These are phyloP conservation scores for Pseudocercospora fijiensis DNA, from an alignment of 2,329 filamentous ascomycete genomes.

Conservation along the genomic window DNA sequence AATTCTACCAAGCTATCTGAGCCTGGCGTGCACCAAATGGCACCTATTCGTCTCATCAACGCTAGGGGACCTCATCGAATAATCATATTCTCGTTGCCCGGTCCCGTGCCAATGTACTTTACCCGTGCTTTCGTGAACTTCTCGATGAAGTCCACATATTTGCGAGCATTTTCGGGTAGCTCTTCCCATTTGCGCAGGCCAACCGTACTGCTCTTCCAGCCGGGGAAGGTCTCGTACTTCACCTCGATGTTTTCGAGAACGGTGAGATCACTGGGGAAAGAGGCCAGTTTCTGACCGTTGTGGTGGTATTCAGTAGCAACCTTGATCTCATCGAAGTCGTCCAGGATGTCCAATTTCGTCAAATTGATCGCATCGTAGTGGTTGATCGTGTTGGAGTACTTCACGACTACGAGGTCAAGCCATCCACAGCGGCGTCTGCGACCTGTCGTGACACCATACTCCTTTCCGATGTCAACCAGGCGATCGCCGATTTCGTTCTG, in stretches of 20 bases:
- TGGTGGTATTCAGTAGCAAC: conserved; percentile 68
- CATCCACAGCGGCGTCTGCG: conserved; percentile 62
- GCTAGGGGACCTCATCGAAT: conserved; percentile 41
- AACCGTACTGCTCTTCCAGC: conserved; percentile 67
- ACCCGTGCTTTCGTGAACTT: conserved; percentile 62
- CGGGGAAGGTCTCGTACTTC: conserved; percentile 66
- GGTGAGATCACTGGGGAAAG: conserved; percentile 65
- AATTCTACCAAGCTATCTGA: conserved; percentile 9
- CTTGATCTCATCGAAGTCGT: conserved; percentile 72
- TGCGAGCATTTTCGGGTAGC: conserved; percentile 62
- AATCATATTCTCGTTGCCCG: conserved; percentile 65
- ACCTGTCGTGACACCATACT: conserved; percentile 59
- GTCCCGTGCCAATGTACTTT: conserved; percentile 67
- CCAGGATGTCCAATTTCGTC: conserved; percentile 69
- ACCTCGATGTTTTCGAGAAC: conserved; percentile 61
- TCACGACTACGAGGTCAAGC: conserved; percentile 68
- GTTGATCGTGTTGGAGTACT: conserved; percentile 65
- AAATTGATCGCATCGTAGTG: conserved; percentile 66
- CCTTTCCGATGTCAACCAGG: conserved; percentile 56
- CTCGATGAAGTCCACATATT: conserved; percentile 68
- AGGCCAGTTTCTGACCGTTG: conserved; percentile 56
- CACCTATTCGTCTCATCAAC: background rate
- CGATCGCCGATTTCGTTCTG: conserved; percentile 58
- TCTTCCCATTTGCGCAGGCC: conserved; percentile 60
- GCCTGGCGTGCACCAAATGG: conserved; percentile 1